Evolutionary conservation across 208 protist genomes (phyloP).

Genomic region (Trypanosoma theileri): DNA sequence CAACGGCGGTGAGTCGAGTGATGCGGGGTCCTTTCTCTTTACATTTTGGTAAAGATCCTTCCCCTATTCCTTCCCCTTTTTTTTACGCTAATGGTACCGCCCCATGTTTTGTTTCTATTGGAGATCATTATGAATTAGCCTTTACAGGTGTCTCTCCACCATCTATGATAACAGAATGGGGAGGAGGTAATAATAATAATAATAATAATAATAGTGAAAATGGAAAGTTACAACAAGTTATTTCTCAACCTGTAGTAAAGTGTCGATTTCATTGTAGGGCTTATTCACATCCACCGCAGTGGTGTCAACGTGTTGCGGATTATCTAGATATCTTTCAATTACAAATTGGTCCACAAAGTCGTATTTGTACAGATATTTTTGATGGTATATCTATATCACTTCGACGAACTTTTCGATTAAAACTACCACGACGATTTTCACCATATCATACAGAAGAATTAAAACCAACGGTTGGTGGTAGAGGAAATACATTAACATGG

Average conservation of each 20-base stretch:
- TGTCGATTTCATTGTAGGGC: slow-evolving; percentile 48
- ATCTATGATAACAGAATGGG: neutral
- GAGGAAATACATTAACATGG: slow-evolving; percentile 42
- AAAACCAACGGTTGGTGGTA: neutral
- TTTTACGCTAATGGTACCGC: slow-evolving; percentile 45
- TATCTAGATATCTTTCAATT: slow-evolving; percentile 75
- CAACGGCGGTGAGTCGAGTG: slow-evolving; percentile 59
- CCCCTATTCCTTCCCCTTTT: slow-evolving; percentile 45
- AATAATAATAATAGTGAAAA: neutral
- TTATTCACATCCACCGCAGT: slow-evolving; percentile 39
- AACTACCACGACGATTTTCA: slow-evolving; percentile 56
- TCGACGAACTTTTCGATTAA: slow-evolving; percentile 52
- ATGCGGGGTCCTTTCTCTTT: slow-evolving; percentile 36
- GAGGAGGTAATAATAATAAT: too few relatives aligned
- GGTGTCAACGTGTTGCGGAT: slow-evolving; percentile 45
- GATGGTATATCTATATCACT: slow-evolving; percentile 69
- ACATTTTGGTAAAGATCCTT: slow-evolving; percentile 13
- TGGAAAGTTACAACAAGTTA: slow-evolving; percentile 24
- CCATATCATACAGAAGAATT: slow-evolving; percentile 10
- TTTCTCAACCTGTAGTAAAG: slow-evolving; percentile 45
- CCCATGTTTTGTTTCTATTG: slow-evolving; percentile 72
- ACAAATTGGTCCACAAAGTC: slow-evolving; percentile 67
- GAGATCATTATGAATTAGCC: slow-evolving; percentile 56
- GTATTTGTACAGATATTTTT: slow-evolving; percentile 47
- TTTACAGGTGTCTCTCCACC: slow-evolving; percentile 60